Evolutionary conservation across 164 flowering plant species (phyloP), one percentile per base, ranked within the genome.

Genomic region (Protea cynaroides): DNA sequence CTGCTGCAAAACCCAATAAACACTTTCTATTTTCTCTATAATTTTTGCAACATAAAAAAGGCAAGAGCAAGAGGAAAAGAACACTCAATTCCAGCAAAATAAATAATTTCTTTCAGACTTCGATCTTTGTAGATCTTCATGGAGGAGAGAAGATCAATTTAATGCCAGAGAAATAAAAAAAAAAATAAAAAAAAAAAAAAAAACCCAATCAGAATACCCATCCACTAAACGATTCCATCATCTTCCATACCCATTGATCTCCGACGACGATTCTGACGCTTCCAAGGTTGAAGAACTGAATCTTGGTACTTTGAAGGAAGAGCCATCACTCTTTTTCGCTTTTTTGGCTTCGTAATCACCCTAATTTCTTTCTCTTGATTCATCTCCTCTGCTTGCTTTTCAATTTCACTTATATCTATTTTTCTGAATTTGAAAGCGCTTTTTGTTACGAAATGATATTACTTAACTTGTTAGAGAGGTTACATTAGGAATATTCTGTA

Each of bases 281-380:
- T 77, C 80, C 76, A 79, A 29, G 84, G 70, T 63, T 76, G 81
- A 59, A 79, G 65, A 69, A 79, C 80, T 52, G 84, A 78, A 55
- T 79, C 84, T 29, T 77, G 75, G 63, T 66, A 75, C 75, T 80
- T 77, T 12, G 69, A 68, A 56, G 85, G 83, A 62, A 78, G 52
- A 44, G 76, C 78, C 82, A 75, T 76, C 25, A 38, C 66, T 66
- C 76, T 75, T 58, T 59, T 75, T 74, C 65, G 66, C 47, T 64
- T 77, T 53, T 60, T 62, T 14, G 46, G 56, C 44, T 61, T 76
- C 13, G 74, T 68, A 60, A 64, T 62, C 63, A 63, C 52, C 46
- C 40, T 66, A 50, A 50, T 47, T 56, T 52, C 44, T 40, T 22
- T 15, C 62, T 56, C 55, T 18, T 49, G 52, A 29, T 59, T 64